Percentiles rank a stretch among this genome's conserved stretches.
phyloP scores from a whole-genome alignment of 345 rosid genomes.

The Laguncularia racemosa region DNA sequence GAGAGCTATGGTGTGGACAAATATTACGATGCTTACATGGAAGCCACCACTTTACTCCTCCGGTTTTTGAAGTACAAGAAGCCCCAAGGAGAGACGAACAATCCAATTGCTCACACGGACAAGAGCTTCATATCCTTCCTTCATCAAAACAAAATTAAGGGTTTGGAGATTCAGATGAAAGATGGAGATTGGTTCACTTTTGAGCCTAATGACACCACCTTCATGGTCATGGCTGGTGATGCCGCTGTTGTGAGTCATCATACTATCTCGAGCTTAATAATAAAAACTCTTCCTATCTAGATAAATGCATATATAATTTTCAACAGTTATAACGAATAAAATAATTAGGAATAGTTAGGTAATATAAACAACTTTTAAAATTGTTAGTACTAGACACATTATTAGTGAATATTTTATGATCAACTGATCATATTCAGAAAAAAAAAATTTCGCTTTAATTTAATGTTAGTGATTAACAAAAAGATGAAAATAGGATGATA shows the following conservation, averaged over 20 bases:
- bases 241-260: conserved; percentile 12
- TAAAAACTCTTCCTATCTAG: neutral
- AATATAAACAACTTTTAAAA: no score
- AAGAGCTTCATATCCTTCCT: conserved; percentile 21
- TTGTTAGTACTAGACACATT: no score
- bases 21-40: conserved; percentile 8
- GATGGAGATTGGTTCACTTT: conserved; percentile 17
- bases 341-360: no score
- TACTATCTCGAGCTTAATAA: no score
- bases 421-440: no score
- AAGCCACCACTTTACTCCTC: conserved; percentile 8
- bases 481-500: no score
- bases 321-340: no score
- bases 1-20: conserved; percentile 19
- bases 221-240: conserved; percentile 25
- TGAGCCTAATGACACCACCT: conserved; percentile 18
- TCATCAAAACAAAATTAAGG: conserved; percentile 21
- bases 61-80: conserved; percentile 19
- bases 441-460: no score
- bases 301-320: neutral
- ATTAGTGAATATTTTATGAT: no score
- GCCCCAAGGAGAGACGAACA: neutral
- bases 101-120: conserved; percentile 22
- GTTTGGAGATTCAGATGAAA: conserved; percentile 19
- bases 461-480: no score